Conservation (phyloP, 306 rosid species). For the Castanea crenata region DNA sequence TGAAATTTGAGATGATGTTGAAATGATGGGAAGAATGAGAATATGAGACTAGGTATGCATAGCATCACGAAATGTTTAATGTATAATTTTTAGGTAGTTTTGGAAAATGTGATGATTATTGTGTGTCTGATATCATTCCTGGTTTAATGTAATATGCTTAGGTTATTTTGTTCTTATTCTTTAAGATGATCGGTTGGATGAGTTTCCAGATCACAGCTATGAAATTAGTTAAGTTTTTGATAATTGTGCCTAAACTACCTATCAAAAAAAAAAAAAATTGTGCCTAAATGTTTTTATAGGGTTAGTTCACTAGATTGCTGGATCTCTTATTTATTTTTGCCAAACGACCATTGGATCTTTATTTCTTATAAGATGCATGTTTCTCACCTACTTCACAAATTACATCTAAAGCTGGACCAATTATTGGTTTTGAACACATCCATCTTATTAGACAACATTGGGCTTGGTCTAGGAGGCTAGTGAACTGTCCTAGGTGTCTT, state of each 20-base stretch:
- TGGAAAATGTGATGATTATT: conserved; percentile 24
- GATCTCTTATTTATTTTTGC: no score
- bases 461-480: no score
- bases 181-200: conserved; percentile 15
- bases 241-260: conserved; percentile 10
- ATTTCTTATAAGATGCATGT: background rate
- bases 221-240: conserved; percentile 22
- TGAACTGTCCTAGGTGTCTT: no score
- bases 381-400: background rate
- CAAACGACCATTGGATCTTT: background rate
- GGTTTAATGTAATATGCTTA: conserved; percentile 27
- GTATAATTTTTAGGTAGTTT: conserved; percentile 37
- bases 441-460: no score
- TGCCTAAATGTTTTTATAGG: conserved; percentile 5
- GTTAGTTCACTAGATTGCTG: no score
- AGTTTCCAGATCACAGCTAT: conserved; percentile 26
- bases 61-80: conserved; percentile 38
- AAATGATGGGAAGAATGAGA: conserved; percentile 23
- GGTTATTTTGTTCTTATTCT: conserved; percentile 30
- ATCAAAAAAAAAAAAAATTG: background rate
- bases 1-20: conserved; percentile 9
- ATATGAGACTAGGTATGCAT: conserved; percentile 33
- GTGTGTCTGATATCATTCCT: background rate
- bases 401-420: background rate
- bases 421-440: no score